Evolutionary conservation across 176 grass and related monocot species (phyloP).

Genomic region (Cenchrus purpureus): DNA sequence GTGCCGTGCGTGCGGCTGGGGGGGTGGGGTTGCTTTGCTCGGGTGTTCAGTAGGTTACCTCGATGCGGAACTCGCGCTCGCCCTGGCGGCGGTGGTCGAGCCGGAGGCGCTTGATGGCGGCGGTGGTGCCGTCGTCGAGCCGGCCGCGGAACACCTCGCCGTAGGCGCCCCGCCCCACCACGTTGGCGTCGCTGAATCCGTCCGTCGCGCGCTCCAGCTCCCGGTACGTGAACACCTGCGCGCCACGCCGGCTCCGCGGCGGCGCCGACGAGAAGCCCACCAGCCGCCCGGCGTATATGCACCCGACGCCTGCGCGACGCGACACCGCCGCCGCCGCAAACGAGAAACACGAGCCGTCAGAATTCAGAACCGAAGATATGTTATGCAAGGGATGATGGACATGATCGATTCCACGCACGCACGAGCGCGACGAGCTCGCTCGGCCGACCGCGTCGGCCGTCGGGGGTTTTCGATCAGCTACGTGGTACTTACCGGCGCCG

Average conservation of each 20-base stretch:
- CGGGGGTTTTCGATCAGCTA: background rate
- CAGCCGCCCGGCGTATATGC: constrained; percentile 75
- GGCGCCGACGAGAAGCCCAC: constrained; percentile 58
- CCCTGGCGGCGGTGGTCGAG: constrained; percentile 81
- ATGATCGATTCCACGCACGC: too few species aligned
- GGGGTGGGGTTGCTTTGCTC: too few species aligned
- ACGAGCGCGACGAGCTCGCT: too few species aligned
- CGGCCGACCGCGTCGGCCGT: too few species aligned
- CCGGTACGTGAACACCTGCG: constrained; percentile 96
- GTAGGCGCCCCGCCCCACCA: constrained; percentile 64
- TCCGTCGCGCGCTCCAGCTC: constrained; percentile 90
- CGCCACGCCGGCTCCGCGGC: constrained; percentile 46
- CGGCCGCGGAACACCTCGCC: constrained; percentile 75
- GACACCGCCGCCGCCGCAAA: background rate
- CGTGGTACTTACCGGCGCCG: constrained; percentile 31
- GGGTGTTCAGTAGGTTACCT: constrained; percentile 46
- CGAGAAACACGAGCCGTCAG: background rate
- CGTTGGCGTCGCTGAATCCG: constrained; percentile 82
- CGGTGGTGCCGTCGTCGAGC: constrained; percentile 76
- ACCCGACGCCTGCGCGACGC: constrained; percentile 45
- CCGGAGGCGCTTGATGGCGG: constrained; percentile 84
- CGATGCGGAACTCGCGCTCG: constrained; percentile 91
- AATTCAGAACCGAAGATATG: background rate
- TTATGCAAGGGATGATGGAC: too few species aligned
- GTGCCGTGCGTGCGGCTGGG: too few species aligned